Evolutionary conservation across 306 rosid genomes (phyloP).

Genomic region (Astragalus membranaceus): DNA sequence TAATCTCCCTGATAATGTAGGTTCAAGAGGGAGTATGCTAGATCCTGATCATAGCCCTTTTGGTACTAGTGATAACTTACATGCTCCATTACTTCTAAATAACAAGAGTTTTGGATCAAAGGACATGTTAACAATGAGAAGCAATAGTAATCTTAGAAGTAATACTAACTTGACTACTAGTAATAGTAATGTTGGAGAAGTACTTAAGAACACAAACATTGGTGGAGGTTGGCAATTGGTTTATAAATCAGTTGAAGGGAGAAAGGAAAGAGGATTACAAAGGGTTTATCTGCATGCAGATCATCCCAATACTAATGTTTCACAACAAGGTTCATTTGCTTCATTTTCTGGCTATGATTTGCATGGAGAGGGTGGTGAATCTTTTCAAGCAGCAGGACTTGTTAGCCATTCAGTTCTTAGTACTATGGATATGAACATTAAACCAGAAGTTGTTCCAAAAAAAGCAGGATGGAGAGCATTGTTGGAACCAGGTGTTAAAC

Average conservation of each 20-base stretch:
- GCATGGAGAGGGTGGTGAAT: constrained; percentile 36
- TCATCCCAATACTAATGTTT: constrained; percentile 24
- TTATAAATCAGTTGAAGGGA: constrained; percentile 55
- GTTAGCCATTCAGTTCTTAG: constrained; percentile 62
- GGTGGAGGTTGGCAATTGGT: constrained; percentile 98
- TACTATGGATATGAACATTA: constrained; percentile 34
- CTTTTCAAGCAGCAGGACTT: constrained; percentile 66
- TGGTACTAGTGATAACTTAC: constrained; percentile 48
- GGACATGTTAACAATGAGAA: constrained; percentile 32
- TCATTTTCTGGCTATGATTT: constrained; percentile 49
- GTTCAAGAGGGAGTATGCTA: constrained; percentile 41
- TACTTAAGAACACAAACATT: constrained; percentile 49
- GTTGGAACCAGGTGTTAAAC: constrained; percentile 81
- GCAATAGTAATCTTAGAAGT: constrained; percentile 22
- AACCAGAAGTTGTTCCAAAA: constrained; percentile 35
- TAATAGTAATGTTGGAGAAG: constrained; percentile 3
- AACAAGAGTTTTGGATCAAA: constrained; percentile 35
- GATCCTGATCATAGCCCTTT: constrained; percentile 37
- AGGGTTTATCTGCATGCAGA: constrained; percentile 78
- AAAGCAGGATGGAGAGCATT: constrained; percentile 48
- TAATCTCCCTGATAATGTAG: constrained; percentile 26
- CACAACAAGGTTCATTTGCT: constrained; percentile 47
- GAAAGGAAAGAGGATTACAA: constrained; percentile 48
- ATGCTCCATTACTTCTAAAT: constrained; percentile 47
- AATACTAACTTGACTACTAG: constrained; percentile 1